These are phyloP conservation scores for Xerocomus minutiporus DNA, from an alignment of 1,284 basidiomycete species.

Conservation along the genomic window DNA sequence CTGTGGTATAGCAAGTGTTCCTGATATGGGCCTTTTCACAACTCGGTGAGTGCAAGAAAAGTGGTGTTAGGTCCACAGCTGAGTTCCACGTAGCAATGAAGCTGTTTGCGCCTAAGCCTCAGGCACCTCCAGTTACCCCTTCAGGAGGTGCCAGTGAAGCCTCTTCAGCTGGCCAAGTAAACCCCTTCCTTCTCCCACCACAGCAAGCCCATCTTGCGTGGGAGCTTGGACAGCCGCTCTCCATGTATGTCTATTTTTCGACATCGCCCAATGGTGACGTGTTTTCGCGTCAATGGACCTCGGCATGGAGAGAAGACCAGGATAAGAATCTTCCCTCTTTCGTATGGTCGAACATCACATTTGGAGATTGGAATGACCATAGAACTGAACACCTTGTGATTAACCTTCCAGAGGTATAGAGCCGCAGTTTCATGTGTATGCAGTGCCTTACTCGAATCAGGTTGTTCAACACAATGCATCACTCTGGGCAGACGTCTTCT, in stretches of 20 bases:
- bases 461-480: slow-evolving; percentile 76
- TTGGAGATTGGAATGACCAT: slow-evolving; percentile 74
- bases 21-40: slow-evolving; percentile 59
- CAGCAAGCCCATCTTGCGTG: slow-evolving; percentile 51
- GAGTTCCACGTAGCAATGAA: slow-evolving; percentile 38
- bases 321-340: slow-evolving; percentile 60
- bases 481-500: slow-evolving; percentile 82
- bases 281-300: slow-evolving; percentile 51
- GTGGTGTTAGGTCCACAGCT: background rate
- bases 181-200: slow-evolving; percentile 50
- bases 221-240: slow-evolving; percentile 53
- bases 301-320: slow-evolving; percentile 42
- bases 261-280: slow-evolving; percentile 58
- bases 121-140: slow-evolving; percentile 20
- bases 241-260: slow-evolving; percentile 75
- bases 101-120: slow-evolving; percentile 37
- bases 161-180: slow-evolving; percentile 20
- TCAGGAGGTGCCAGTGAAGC: slow-evolving; percentile 21
- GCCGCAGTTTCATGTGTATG: slow-evolving; percentile 1
- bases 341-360: slow-evolving; percentile 80
- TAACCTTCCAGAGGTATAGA: slow-evolving; percentile 65
- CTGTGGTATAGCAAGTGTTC: slow-evolving; percentile 53
- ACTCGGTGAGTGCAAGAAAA: slow-evolving; percentile 44
- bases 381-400: slow-evolving; percentile 64
- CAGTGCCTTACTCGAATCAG: slow-evolving; percentile 35